Percentiles rank a stretch among this genome's conserved stretches.
Conservation (phyloP, 2,329 filamentous ascomycete species). For the Ilyonectria robusta region DNA sequence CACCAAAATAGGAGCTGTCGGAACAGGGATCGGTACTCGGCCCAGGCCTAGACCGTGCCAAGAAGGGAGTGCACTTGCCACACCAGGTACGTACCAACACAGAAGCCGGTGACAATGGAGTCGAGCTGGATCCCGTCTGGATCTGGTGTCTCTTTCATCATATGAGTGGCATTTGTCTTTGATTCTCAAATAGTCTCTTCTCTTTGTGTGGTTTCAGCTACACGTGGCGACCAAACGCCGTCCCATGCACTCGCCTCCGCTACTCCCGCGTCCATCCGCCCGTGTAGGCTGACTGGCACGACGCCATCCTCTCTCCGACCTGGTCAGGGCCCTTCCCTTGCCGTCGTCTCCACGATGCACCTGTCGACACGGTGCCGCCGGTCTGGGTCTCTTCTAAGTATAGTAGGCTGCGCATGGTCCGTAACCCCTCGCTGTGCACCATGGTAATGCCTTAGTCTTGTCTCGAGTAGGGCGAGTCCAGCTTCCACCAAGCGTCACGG, state of each 20-base stretch:
- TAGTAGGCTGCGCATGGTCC: slow-evolving; percentile 41
- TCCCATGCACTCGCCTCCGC: slow-evolving; percentile 41
- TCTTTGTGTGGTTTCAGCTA: slow-evolving; percentile 45
- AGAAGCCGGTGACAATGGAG: background rate
- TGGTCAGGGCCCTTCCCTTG: slow-evolving; percentile 26
- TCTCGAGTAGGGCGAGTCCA: slow-evolving; percentile 36
- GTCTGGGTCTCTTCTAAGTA: slow-evolving; percentile 43
- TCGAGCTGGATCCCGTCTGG: slow-evolving; percentile 12
- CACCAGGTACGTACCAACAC: background rate
- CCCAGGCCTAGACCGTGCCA: background rate
- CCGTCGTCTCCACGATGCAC: slow-evolving; percentile 24
- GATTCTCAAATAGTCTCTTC: slow-evolving; percentile 47
- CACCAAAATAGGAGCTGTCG: background rate
- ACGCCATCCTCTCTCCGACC: slow-evolving; percentile 37
- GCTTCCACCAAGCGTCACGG: slow-evolving; percentile 32
- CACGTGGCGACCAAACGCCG: slow-evolving; percentile 44
- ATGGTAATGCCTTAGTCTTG: slow-evolving; percentile 38
- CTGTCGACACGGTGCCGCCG: slow-evolving; percentile 26
- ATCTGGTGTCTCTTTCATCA: slow-evolving; percentile 9
- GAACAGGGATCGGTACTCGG: background rate
- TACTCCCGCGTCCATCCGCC: slow-evolving; percentile 39
- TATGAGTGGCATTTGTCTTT: slow-evolving; percentile 45
- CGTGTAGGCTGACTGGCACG: slow-evolving; percentile 31
- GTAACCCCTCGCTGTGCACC: slow-evolving; percentile 39
- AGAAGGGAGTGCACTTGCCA: background rate